Evolutionary conservation across 331 rosid genomes (phyloP).

Genomic region (Phaseolus coccineus): DNA sequence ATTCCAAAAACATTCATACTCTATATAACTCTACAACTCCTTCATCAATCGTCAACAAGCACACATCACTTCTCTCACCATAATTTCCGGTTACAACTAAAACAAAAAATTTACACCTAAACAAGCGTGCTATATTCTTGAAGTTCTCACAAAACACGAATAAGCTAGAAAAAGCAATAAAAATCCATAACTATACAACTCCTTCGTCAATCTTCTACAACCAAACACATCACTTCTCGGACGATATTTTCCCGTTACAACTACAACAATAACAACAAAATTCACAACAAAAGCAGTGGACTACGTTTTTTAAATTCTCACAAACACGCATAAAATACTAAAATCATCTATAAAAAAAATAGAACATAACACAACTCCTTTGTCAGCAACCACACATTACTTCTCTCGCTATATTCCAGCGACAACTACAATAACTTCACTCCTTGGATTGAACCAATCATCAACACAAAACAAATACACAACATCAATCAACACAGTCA

Average conservation of each 20-base stretch:
- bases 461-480: constrained; percentile 2
- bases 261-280: not conserved
- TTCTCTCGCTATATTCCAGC: constrained; percentile 22
- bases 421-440: constrained; percentile 30
- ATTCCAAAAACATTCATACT: constrained; percentile 6
- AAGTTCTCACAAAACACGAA: not conserved
- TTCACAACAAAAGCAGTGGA: constrained; percentile 1
- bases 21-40: no score
- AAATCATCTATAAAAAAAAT: not conserved
- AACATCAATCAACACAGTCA: not conserved
- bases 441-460: constrained; percentile 20
- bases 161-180: constrained; percentile 5
- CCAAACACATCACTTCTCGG: constrained; percentile 2
- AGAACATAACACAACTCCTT: not conserved
- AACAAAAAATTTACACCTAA: not conserved
- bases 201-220: not conserved
- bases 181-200: not conserved
- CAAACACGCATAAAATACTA: no score
- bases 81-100: no score
- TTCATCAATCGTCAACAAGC: no score
- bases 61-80: no score
- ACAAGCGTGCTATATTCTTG: not conserved
- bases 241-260: constrained; percentile 21
- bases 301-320: no score
- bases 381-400: not conserved